phyloP scores from a whole-genome alignment of 805 yeast genomes.

The Kuraishia piskuri region DNA sequence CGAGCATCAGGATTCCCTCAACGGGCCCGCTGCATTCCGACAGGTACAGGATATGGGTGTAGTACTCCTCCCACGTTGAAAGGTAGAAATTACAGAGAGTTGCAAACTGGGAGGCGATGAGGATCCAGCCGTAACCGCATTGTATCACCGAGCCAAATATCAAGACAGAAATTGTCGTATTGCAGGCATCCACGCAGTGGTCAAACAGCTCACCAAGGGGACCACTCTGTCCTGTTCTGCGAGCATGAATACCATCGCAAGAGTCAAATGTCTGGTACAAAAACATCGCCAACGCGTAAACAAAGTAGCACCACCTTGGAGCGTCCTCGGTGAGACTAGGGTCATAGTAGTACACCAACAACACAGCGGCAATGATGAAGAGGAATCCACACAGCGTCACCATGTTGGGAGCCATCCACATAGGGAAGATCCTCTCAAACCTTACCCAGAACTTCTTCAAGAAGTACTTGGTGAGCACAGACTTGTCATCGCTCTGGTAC shows the following conservation, averaged over 20 bases:
- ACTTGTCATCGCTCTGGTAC: constrained; percentile 74
- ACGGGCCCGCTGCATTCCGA: constrained; percentile 89
- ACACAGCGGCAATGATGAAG: constrained; percentile 58
- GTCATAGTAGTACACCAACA: constrained; percentile 62
- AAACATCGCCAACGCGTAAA: constrained; percentile 76
- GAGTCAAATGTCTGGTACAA: constrained; percentile 95
- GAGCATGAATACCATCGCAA: constrained; percentile 92
- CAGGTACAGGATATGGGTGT: constrained; percentile 74
- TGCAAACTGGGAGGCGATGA: constrained; percentile 62
- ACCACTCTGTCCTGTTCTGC: constrained; percentile 91
- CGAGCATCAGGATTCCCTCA: constrained; percentile 74
- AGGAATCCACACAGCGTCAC: constrained; percentile 74
- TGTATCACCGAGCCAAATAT: constrained; percentile 72
- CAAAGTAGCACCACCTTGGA: constrained; percentile 71
- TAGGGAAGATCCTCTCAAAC: constrained; percentile 70
- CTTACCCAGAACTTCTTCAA: constrained; percentile 77
- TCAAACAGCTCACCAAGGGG: constrained; percentile 94
- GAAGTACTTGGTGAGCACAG: constrained; percentile 63
- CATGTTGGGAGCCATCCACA: constrained; percentile 88
- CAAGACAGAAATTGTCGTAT: constrained; percentile 68
- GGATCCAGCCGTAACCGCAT: constrained; percentile 58
- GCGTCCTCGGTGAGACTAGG: constrained; percentile 49
- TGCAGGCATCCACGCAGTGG: constrained; percentile 65
- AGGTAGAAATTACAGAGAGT: constrained; percentile 74
- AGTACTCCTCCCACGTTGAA: constrained; percentile 94